Base-by-base conservation (phyloP, 495 filamentous ascomycete genomes). In the Aspergillus panamensis region DNA sequence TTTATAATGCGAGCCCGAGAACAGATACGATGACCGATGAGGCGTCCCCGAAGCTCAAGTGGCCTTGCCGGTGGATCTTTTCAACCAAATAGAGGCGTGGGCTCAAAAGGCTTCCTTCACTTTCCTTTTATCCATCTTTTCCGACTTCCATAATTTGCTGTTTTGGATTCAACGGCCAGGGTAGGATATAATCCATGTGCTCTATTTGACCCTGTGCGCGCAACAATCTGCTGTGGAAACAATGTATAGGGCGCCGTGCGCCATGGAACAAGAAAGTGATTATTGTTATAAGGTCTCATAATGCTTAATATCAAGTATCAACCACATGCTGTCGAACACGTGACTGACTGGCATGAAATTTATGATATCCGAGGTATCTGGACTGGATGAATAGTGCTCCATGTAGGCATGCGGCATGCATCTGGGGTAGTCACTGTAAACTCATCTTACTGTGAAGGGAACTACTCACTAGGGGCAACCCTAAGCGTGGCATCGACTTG, bases 221-320 rank as follows among this genome's bases (percentile, higher is more conserved):
- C 4, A 7, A 45, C 7, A 45, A 10, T 20, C 42, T 45, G n/a
- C n/a, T 19, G 16, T 45, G 8, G 19, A 21, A 12, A 40, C 35
- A 30, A 52, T 60, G 53, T 48, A 56, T 35, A 52, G 48, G 40
- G n/a, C 45, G 17, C 13, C 20, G 49, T 45, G 29, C 39, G 43
- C 32, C 50, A 19, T 58, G 31, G 40, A 39, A 8, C 32, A 14
- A 25, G 40, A 21, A 45, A 48, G 19, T 55, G 51, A 19, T 35
- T 51, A 55, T 48, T 44, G 32, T 51, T 60, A 57, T 30, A 53
- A 53, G 32, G 52, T 48, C 59, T 7, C 52, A 40, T 63, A 66
- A 66, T 66, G 47, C 58, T 61, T 63, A 66, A 66, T 62, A 50
- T 60, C 42, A 51, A 60, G 59, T 43, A 61, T 56, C 52, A 61